Base-by-base conservation (phyloP, 2,329 filamentous ascomycete genomes). In the Beauveria sp. region DNA sequence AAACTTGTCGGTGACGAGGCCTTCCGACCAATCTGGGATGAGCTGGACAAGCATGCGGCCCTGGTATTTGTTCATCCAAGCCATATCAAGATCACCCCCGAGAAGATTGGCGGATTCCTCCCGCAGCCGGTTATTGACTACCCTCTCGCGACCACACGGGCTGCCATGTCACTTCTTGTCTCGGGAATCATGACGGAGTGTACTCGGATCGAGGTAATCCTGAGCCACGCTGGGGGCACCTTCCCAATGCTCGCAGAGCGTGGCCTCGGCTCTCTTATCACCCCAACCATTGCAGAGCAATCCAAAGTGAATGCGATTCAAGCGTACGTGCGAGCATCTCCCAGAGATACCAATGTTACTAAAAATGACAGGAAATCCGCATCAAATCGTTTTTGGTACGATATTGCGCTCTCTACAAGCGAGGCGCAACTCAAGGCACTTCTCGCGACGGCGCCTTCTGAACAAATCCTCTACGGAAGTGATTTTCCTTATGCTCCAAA, bases 111-210 rank as follows among this genome's bases (percentile, higher is more conserved):
- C 8, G 53, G 53, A 5, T 56, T 56, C 28, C 40, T 56, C 40
- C 53, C 53, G 40, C 53, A 56, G 53, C 53, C 53, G 9, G 40
- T 56, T 22, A 56, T 56, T 34, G 53, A 56, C 22, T 56, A 56
- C 24, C 53, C 53, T 16, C 53, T 56, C 24, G 53, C 53, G 28
- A 56, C 53, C 16, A 56, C 53, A 10, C 53, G 53, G 12, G 53
- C 53, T 9, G 53, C 53, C 20, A 56, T 56, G 53, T 56, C 53
- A 6, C 40, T 56, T 16, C n/a, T 56, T 56, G 40, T 56, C 24
- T 56, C 53, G 16, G 53, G 53, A 28, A 41, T 56, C 28, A 56
- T 56, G 53, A 46, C 53, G 16, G 40, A 22, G 24, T 46, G 40
- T n/a, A 18, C 53, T 12, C 34, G 34, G 12, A 26, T 46, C 30